phyloP scores from a whole-genome alignment of 495 filamentous ascomycete genomes.

The Podospora pseudocomata region DNA sequence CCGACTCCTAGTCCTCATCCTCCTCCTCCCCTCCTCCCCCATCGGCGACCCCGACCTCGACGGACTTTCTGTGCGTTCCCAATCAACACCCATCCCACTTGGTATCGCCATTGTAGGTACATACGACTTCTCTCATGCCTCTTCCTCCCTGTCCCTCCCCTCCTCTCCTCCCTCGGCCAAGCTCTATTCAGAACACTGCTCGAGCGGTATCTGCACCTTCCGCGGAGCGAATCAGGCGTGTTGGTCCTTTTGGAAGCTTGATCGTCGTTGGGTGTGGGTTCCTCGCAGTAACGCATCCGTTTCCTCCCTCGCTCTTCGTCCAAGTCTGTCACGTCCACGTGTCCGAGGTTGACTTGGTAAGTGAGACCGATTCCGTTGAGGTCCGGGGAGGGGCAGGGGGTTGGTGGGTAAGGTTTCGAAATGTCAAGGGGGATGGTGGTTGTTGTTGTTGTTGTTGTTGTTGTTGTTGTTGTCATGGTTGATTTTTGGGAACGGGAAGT shows the following conservation, averaged over 20 bases:
- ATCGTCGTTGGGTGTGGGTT: too few species aligned
- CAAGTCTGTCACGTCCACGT: too few species aligned
- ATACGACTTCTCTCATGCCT: constrained; percentile 14
- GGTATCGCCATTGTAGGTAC: not conserved
- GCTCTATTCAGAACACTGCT: not conserved
- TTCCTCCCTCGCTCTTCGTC: not conserved
- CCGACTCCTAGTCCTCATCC: constrained; percentile 19
- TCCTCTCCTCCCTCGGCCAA: not conserved
- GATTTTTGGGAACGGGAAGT: too few species aligned
- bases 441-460: not conserved
- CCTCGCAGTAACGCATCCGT: not conserved
- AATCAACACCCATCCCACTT: not conserved
- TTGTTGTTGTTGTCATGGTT: not conserved
- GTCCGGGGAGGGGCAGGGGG: not conserved
- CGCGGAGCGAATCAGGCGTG: constrained; percentile 3
- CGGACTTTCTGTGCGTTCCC: constrained; percentile 6
- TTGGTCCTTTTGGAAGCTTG: not conserved
- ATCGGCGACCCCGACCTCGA: constrained; percentile 18
- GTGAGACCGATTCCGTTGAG: not conserved
- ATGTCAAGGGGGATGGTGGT: not conserved
- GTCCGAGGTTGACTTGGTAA: not conserved
- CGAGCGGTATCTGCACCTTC: constrained; percentile 4
- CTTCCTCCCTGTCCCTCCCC: not conserved
- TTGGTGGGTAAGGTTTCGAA: not conserved
- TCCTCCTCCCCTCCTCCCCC: constrained; percentile 12